Evolutionary conservation across 179 eudicot species (phyloP), one percentile per base, ranked within the genome.

Genomic region (Carnegiea gigantea): DNA sequence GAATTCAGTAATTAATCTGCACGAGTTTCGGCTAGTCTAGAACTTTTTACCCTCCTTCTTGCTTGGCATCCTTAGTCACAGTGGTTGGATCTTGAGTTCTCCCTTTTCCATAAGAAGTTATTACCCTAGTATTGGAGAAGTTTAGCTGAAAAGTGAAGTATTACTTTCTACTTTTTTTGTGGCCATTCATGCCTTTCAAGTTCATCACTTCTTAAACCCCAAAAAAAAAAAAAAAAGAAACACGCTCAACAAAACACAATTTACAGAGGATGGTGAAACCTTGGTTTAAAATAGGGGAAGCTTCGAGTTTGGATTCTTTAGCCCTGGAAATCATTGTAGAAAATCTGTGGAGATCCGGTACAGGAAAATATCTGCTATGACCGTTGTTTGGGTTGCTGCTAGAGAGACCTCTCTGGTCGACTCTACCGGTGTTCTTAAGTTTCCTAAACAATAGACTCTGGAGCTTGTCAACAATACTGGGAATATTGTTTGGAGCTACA

Each of bases 231-330:
- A 33, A 33, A 33, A 49, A 28, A 28, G 30, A 28, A 4, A 59
- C 24, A 4, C 77, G 14, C 57, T 82, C 74, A 59, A 78, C 28
- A 40, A 49, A 59, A 43, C 81, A 9, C 73, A 13, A 40, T 77
- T 72, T n/a, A 12, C 70, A 33, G 43, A 44, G 44, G 84, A 77
- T 20, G 77, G 77, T 40, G 72, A 59, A 1, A 82, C 80, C 9
- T 77, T 82, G 80, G 84, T 82, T 76, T 82, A 80, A 40, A 65
- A 53, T n/a, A 49, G 71, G 18, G 80, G 60, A 10, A 77, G 23
- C 9, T 84, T 84, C 43, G 82, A 73, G 76, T 51, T 84, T 9
- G 84, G 82, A 20, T 84, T 74, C 67, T 81, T 84, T 84, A 81
- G 79, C 20, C 79, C 82, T 43, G 84, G 76, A 12, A 74, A 28